These are phyloP conservation scores for Backusella mclennaniae DNA, from an alignment of 192 early-diverging fungal species.

Conservation along the genomic window DNA sequence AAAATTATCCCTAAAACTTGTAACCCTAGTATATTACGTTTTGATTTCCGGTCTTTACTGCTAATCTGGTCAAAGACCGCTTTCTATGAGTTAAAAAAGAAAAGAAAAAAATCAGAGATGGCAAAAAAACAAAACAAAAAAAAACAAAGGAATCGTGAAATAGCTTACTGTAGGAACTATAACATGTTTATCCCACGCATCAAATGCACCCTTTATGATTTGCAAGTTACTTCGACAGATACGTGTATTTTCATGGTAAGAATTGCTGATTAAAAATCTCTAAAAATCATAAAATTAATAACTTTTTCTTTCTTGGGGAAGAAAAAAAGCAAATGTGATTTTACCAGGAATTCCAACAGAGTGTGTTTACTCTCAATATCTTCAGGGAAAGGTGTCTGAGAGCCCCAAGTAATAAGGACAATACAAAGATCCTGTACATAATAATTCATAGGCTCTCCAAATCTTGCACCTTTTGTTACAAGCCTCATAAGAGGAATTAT, in stretches of 20 bases:
- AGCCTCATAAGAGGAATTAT: constrained; percentile 58
- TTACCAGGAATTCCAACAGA: constrained; percentile 46
- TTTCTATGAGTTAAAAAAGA: constrained; percentile 23
- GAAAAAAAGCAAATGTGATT: neutral
- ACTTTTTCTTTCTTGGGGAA: neutral
- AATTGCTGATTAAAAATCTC: constrained; percentile 47
- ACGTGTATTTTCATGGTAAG: constrained; percentile 32
- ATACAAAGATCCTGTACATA: constrained; percentile 70
- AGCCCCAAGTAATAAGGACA: constrained; percentile 62
- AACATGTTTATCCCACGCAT: constrained; percentile 58
- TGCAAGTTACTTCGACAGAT: constrained; percentile 55
- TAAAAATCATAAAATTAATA: constrained; percentile 16
- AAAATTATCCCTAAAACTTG: constrained; percentile 57
- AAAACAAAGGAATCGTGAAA: neutral
- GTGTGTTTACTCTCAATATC: constrained; percentile 39
- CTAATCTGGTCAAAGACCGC: constrained; percentile 45
- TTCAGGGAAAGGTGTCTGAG: constrained; percentile 24
- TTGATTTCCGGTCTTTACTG: constrained; percentile 37
- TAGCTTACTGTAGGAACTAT: constrained; percentile 62
- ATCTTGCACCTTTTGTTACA: constrained; percentile 46
- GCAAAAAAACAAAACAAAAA: neutral
- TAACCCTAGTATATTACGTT: constrained; percentile 54
- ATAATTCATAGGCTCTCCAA: constrained; percentile 63
- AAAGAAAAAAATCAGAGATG: neutral
- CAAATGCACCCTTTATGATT: constrained; percentile 58